These are phyloP conservation scores for Purpureocillium takamizusanense DNA, from an alignment of 2,329 filamentous ascomycete species.

Conservation along the genomic window DNA sequence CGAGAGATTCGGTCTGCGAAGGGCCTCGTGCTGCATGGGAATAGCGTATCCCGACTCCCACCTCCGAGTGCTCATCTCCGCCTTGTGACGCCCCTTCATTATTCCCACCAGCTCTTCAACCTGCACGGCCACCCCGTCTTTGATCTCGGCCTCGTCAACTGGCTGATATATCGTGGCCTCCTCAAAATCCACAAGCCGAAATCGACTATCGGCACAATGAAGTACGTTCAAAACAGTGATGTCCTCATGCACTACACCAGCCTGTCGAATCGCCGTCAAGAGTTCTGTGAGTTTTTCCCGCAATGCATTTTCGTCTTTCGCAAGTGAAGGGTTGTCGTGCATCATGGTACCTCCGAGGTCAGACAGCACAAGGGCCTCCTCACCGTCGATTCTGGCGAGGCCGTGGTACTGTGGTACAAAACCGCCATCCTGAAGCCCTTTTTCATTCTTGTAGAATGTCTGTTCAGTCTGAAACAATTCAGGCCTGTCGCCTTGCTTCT, in stretches of 20 bases:
- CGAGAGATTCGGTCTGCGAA: no score
- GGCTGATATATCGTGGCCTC: neutral
- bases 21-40: no score
- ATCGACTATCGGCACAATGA: neutral
- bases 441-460: neutral
- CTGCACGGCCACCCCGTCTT: neutral
- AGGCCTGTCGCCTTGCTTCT: neutral
- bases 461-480: neutral
- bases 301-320: neutral
- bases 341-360: neutral
- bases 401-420: neutral
- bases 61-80: no score
- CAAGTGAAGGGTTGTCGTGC: neutral
- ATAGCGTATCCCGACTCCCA: no score
- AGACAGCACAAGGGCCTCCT: neutral
- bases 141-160: neutral
- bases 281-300: neutral
- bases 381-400: neutral
- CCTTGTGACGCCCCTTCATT: neutral
- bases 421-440: neutral
- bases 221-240: neutral
- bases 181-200: neutral
- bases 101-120: neutral
- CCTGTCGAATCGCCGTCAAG: neutral
- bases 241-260: neutral